Base-by-base conservation (phyloP, 1,284 basidiomycete genomes). In the Ceratobasidium sp. region DNA sequence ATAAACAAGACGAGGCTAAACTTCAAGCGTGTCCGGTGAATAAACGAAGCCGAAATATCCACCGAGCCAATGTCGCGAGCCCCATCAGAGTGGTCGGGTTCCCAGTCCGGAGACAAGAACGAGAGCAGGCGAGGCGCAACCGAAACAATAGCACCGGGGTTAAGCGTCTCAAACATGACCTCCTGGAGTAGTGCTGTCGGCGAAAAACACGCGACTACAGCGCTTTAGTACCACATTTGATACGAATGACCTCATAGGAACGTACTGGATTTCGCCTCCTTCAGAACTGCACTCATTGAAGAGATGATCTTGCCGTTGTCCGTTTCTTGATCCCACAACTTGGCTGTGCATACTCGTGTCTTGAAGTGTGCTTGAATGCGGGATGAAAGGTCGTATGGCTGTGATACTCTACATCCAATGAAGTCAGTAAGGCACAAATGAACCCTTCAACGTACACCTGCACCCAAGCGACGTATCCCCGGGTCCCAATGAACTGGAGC, bases 321-420 rank as follows among this genome's bases (percentile, higher is more conserved):
- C 8, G 46, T 22, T 34, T 63, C 37, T 37, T 48, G 43, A 4
- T 41, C 34, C 59, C 71, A 62, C 11, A 73, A 29, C 39, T 54
- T 63, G 37, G 59, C 71, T 7, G 63, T 9, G 48, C 71, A 73
- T 39, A 73, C 31, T 43, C 71, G 43, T 2, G 49, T 73, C 27
- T 51, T 73, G 39, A 53, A 73, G 16, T 48, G 51, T 8, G 71
- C 71, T 54, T 73, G 71, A 16, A 73, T 49, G 16, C 71, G 71
- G 27, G 54, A 73, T 7, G 71, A 73, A 31, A 73, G 59, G 34
- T 73, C 71, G 48, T 73, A 73, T 22, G 71, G 39, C 34, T 73
- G 71, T 8, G 63, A 24, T 27, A 73, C 14, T 19, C 71, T 73
- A 16, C n/a, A 41, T 11, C n/a, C 8, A 49, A 61, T n/a, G 22